Conservation (phyloP, 371 early-diverging fungal genomes). For the Mucor sp. region DNA sequence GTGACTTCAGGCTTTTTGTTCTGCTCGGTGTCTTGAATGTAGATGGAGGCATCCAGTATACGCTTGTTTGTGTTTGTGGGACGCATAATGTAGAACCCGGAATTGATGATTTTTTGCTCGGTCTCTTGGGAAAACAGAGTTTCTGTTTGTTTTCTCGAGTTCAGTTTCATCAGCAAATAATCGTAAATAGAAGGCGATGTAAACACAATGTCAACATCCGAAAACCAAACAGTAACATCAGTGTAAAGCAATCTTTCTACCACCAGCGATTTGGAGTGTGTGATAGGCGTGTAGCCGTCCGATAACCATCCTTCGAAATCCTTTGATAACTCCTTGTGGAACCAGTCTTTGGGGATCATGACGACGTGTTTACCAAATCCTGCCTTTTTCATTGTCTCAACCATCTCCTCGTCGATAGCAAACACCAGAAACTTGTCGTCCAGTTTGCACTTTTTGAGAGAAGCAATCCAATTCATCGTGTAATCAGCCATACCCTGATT, state of each 20-base stretch:
- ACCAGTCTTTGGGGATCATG: conserved; percentile 35
- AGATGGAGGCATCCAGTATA: conserved; percentile 41
- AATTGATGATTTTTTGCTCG: conserved; percentile 44
- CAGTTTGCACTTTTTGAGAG: conserved; percentile 29
- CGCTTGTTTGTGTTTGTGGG: conserved; percentile 46
- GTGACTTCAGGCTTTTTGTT: conserved; percentile 42
- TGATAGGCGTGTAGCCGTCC: conserved; percentile 36
- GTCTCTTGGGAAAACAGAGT: conserved; percentile 47
- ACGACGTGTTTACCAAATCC: conserved; percentile 35
- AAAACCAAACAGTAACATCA: conserved; percentile 49
- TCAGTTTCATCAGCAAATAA: conserved; percentile 41
- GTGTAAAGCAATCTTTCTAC: conserved; percentile 38
- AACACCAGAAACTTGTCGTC: conserved; percentile 39
- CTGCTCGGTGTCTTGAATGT: conserved; percentile 39
- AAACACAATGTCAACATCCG: conserved; percentile 55
- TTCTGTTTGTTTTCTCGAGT: conserved; percentile 36
- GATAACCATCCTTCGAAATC: conserved; percentile 33
- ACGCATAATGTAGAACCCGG: conserved; percentile 54
- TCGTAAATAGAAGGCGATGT: conserved; percentile 42
- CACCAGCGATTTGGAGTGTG: conserved; percentile 39
- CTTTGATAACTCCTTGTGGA: conserved; percentile 29
- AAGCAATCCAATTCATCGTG: conserved; percentile 43
- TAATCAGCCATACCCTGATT: conserved; percentile 45
- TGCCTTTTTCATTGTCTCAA: conserved; percentile 17
- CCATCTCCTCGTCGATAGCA: conserved; percentile 37